Conservation (phyloP, 306 rosid species). For the Cyclanthera cordifolia region DNA sequence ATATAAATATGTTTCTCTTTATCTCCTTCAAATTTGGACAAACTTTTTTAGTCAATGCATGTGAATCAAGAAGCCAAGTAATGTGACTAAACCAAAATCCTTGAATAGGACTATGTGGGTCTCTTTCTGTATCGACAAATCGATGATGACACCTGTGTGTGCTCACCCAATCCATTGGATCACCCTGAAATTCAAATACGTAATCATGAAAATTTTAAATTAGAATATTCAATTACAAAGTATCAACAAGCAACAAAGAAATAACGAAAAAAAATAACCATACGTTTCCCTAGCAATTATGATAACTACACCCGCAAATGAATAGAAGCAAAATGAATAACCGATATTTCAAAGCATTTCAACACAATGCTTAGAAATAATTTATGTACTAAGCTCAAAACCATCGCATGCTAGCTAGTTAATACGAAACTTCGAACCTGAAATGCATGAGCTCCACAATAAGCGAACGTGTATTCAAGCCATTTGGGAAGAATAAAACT, state of each 20-base stretch:
- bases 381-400: no score
- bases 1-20: no score
- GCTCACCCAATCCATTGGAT: conserved; percentile 42
- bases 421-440: conserved; percentile 30
- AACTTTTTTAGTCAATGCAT: conserved; percentile 40
- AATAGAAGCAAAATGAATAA: no score
- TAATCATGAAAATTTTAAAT: background rate
- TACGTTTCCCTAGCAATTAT: no score
- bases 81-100: conserved; percentile 66
- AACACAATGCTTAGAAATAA: no score
- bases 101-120: conserved; percentile 79
- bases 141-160: conserved; percentile 45
- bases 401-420: no score
- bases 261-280: no score
- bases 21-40: background rate
- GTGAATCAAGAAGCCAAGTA: conserved; percentile 32
- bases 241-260: no score
- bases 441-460: conserved; percentile 61
- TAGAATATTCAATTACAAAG: no score
- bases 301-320: no score
- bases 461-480: conserved; percentile 77
- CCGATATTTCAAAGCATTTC: no score
- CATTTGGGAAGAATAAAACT: conserved; percentile 80
- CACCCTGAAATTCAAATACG: conserved; percentile 31
- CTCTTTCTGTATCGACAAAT: conserved; percentile 28